Evolutionary conservation across 208 protist genomes (phyloP).

Genomic region (Trichomonas tenax): DNA sequence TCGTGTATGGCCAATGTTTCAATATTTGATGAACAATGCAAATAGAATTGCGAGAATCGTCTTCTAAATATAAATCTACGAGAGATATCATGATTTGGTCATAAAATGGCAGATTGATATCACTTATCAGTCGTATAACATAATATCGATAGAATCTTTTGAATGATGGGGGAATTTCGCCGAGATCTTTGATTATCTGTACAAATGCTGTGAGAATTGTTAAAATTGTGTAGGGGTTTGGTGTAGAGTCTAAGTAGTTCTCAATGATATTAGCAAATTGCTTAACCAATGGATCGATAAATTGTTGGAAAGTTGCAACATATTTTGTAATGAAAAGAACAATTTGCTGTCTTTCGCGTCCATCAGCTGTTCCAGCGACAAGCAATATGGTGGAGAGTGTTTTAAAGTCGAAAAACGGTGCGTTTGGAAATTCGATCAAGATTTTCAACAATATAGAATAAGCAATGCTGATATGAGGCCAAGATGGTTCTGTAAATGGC

Average conservation of each 20-base stretch:
- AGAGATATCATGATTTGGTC: neutral
- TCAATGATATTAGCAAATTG: neutral
- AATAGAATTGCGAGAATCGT: neutral
- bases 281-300: neutral
- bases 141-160: neutral
- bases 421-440: neutral
- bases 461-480: neutral
- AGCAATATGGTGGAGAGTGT: neutral
- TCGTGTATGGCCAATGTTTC: neutral
- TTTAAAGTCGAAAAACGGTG: neutral
- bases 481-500: neutral
- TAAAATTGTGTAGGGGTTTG: neutral
- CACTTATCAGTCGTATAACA: neutral
- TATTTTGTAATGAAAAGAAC: neutral
- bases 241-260: neutral
- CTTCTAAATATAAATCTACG: neutral
- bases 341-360: neutral
- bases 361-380: neutral
- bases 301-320: neutral
- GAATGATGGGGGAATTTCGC: neutral
- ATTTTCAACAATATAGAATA: neutral
- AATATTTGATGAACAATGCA: neutral
- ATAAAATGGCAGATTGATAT: neutral
- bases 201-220: neutral
- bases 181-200: neutral